phyloP scores from a whole-genome alignment of 169 alveolate genomes.

The Plasmodium cynomolgi region DNA sequence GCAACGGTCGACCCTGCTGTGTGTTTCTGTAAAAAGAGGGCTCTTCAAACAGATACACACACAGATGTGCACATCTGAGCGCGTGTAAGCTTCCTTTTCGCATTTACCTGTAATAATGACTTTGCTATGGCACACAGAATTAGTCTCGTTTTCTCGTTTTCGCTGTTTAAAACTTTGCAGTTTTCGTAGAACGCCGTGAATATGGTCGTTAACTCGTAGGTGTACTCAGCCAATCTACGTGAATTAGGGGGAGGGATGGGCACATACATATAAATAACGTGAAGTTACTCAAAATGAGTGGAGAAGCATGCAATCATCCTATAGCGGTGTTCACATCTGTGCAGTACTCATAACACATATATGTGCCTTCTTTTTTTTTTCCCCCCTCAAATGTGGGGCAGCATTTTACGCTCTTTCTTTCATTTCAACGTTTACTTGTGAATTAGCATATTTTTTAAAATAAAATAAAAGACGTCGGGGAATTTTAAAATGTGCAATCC shows the following conservation, averaged over 20 bases:
- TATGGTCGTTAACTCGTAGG: constrained; percentile 93
- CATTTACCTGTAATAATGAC: constrained; percentile 86
- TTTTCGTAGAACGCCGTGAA: constrained; percentile 95
- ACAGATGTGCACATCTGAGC: neutral
- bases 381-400: neutral
- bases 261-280: neutral
- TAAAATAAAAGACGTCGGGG: constrained; percentile 81
- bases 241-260: constrained; percentile 22
- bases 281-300: neutral
- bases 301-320: neutral
- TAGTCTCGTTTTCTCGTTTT: constrained; percentile 92
- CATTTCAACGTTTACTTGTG: constrained; percentile 63
- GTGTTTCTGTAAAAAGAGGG: neutral
- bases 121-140: constrained; percentile 92
- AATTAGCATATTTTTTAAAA: constrained; percentile 77
- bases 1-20: neutral
- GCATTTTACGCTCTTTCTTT: constrained; percentile 21
- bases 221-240: constrained; percentile 94
- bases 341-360: neutral
- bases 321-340: neutral
- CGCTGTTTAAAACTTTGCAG: constrained; percentile 94
- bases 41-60: neutral
- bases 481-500: constrained; percentile 82
- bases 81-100: constrained; percentile 83
- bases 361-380: neutral